phyloP scores from a whole-genome alignment of 768 basidiomycete species.

The Mycena crocata region DNA sequence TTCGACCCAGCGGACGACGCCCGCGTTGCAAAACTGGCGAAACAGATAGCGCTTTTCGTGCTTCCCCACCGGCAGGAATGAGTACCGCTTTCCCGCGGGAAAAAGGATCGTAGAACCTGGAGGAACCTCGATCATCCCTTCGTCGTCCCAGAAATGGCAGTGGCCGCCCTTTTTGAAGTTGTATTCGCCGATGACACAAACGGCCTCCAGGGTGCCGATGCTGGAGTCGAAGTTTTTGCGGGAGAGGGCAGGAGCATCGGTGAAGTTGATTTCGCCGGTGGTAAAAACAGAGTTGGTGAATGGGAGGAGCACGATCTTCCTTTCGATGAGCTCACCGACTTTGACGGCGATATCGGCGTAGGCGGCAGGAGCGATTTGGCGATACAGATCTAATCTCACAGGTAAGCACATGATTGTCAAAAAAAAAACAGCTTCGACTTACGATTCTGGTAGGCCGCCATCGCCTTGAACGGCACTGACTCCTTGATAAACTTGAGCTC shows the following conservation, averaged over 20 bases:
- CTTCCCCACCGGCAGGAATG: background rate
- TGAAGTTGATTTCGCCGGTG: background rate
- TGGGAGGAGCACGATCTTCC: background rate
- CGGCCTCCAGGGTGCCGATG: background rate
- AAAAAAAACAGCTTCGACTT: background rate
- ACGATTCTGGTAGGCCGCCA: slow-evolving; percentile 12
- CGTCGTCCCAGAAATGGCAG: background rate
- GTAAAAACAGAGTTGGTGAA: slow-evolving; percentile 4
- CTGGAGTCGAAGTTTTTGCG: background rate
- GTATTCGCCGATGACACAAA: background rate
- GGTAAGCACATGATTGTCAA: background rate
- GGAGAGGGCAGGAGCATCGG: background rate
- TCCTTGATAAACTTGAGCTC: background rate
- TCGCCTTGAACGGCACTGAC: background rate
- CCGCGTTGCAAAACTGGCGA: background rate
- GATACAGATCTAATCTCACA: background rate
- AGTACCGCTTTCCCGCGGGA: background rate
- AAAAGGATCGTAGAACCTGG: background rate
- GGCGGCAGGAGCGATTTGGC: background rate
- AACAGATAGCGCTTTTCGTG: background rate
- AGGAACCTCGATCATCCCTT: background rate
- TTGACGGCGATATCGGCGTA: background rate
- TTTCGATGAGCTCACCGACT: background rate
- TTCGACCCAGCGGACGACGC: background rate
- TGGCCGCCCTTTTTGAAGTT: background rate